Evolutionary conservation across 805 yeast species (phyloP).

Genomic region (Lachancea thermotolerans): DNA sequence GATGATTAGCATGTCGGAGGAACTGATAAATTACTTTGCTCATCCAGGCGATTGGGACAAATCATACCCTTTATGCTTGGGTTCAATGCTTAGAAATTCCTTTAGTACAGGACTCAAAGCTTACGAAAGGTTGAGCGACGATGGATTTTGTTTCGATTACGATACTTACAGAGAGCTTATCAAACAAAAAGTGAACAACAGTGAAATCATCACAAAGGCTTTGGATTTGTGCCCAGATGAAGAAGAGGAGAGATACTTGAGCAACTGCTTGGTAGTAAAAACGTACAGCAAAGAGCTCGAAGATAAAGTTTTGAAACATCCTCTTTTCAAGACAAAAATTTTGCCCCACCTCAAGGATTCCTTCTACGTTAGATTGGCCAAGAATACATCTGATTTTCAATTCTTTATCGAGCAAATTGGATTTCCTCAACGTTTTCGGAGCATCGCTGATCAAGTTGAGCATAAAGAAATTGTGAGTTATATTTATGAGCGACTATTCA

Average conservation of each 20-base stretch:
- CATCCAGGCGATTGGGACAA: conserved; percentile 33
- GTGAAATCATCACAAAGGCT: conserved; percentile 15
- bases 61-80: conserved; percentile 26
- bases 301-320: conserved; percentile 12
- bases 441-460: conserved; percentile 27
- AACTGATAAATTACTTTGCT: conserved; percentile 17
- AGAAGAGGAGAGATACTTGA: conserved; percentile 16
- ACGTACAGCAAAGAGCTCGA: conserved; percentile 12
- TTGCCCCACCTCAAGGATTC: conserved; percentile 21
- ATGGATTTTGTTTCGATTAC: conserved; percentile 29
- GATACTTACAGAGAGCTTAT: conserved; percentile 28
- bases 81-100: conserved; percentile 23
- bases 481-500: conserved; percentile 19
- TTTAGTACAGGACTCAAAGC: conserved; percentile 22
- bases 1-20: conserved; percentile 21
- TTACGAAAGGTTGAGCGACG: conserved; percentile 17
- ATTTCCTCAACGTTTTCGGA: conserved; percentile 25
- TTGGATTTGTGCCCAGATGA: conserved; percentile 16
- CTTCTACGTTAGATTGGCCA: conserved; percentile 21
- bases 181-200: conserved; percentile 13
- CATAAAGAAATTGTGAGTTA: conserved; percentile 18
- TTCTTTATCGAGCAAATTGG: conserved; percentile 16
- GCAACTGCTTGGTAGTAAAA: conserved; percentile 17
- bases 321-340: conserved; percentile 12
- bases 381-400: conserved; percentile 8